phyloP scores from a whole-genome alignment of 805 yeast genomes.

The Ogataea parapolymorpha region DNA sequence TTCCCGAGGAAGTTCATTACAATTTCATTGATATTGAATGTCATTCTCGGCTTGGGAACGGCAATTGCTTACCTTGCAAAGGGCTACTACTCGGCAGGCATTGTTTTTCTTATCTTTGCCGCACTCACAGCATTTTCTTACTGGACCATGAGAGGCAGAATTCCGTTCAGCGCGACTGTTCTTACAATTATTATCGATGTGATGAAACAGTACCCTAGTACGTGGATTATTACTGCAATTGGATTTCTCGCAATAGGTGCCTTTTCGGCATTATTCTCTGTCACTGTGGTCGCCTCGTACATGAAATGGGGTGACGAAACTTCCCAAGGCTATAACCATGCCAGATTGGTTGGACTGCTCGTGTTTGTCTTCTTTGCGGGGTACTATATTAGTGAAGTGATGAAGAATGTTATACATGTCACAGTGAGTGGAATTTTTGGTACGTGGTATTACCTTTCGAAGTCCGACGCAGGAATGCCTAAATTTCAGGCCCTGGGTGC shows the following conservation, averaged over 20 bases:
- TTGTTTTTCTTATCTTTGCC: slow-evolving; percentile 41
- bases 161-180: slow-evolving; percentile 28
- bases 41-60: slow-evolving; percentile 69
- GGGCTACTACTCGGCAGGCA: slow-evolving; percentile 75
- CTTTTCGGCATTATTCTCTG: slow-evolving; percentile 62
- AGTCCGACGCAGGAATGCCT: slow-evolving; percentile 55
- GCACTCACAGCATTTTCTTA: slow-evolving; percentile 16
- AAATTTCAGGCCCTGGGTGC: slow-evolving; percentile 77
- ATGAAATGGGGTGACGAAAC: slow-evolving; percentile 55
- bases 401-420: slow-evolving; percentile 75
- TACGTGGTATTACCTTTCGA: slow-evolving; percentile 83
- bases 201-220: slow-evolving; percentile 64
- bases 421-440: slow-evolving; percentile 86
- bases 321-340: slow-evolving; percentile 14
- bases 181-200: slow-evolving; percentile 57
- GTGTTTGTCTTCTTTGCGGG: slow-evolving; percentile 82
- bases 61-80: slow-evolving; percentile 68
- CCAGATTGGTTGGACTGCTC: slow-evolving; percentile 42
- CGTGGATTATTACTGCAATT: slow-evolving; percentile 42
- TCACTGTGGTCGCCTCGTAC: slow-evolving; percentile 71
- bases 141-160: slow-evolving; percentile 21
- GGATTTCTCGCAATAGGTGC: slow-evolving; percentile 52
- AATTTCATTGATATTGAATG: slow-evolving; percentile 63
- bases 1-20: slow-evolving; percentile 67
- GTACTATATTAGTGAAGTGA: slow-evolving; percentile 76